Conservation (phyloP, 257 asterid genomes). For the Fraxinus americana region DNA sequence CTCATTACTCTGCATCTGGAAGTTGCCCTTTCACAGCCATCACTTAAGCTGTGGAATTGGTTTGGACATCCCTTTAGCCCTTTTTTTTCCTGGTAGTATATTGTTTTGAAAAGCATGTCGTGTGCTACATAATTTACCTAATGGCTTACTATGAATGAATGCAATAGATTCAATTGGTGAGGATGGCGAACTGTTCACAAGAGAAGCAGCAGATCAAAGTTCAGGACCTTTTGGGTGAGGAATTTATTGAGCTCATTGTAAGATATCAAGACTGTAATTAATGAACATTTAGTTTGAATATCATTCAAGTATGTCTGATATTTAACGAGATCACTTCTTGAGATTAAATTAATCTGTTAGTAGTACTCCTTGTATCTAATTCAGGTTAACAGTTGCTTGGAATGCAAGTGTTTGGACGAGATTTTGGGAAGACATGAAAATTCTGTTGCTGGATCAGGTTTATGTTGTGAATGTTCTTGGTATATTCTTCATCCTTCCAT, state of each 20-base stretch:
- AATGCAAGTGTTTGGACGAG: slow-evolving; percentile 29
- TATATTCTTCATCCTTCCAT: slow-evolving; percentile 34
- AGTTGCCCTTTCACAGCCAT: background rate
- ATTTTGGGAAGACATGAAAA: slow-evolving; percentile 65
- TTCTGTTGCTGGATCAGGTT: slow-evolving; percentile 66
- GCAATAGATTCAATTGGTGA: slow-evolving; percentile 30
- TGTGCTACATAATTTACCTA: slow-evolving; percentile 21
- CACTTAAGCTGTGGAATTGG: background rate
- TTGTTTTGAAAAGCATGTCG: slow-evolving; percentile 5
- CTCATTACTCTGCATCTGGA: slow-evolving; percentile 7
- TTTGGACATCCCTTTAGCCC: background rate
- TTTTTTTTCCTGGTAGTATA: background rate
- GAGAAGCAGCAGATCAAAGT: slow-evolving; percentile 37
- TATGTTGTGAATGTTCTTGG: slow-evolving; percentile 92
- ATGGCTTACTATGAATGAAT: slow-evolving; percentile 23
- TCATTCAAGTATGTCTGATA: slow-evolving; percentile 3
- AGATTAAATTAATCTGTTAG: slow-evolving; percentile 17
- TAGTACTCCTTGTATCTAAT: slow-evolving; percentile 21
- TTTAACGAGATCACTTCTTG: slow-evolving; percentile 4
- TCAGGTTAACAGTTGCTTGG: slow-evolving; percentile 48
- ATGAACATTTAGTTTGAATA: slow-evolving; percentile 16
- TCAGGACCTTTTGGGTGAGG: slow-evolving; percentile 50
- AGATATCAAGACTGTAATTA: slow-evolving; percentile 10
- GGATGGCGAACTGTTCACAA: slow-evolving; percentile 44
- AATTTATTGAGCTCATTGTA: slow-evolving; percentile 16